phyloP scores from a whole-genome alignment of 192 early-diverging fungal genomes.

The Pilobolus umbonatus region DNA sequence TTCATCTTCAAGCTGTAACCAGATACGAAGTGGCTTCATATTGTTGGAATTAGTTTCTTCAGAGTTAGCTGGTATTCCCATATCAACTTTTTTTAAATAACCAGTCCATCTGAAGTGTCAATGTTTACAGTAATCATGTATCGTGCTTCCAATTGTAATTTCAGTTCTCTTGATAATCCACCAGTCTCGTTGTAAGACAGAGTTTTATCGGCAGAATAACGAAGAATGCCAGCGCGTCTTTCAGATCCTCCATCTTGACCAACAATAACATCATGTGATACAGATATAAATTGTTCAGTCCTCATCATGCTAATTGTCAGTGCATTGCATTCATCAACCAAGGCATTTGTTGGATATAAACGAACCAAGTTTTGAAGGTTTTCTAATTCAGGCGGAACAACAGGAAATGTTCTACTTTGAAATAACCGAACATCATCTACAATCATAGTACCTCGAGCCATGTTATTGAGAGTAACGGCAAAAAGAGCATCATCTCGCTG shows the following conservation, averaged over 20 bases:
- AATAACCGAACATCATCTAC: background rate
- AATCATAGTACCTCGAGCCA: background rate
- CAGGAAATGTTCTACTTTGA: conserved; percentile 1
- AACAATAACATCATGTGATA: too few relatives aligned
- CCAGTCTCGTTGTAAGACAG: too few relatives aligned
- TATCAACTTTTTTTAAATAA: background rate
- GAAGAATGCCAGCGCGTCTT: too few relatives aligned
- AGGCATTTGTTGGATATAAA: too few relatives aligned
- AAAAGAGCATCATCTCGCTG: conserved; percentile 3
- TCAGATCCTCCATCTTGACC: too few relatives aligned
- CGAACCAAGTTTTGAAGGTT: too few relatives aligned
- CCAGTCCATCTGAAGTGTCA: background rate
- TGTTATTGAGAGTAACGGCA: conserved; percentile 1
- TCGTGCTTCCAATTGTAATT: background rate
- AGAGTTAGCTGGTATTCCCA: background rate
- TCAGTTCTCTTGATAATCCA: too few relatives aligned
- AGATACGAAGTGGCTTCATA: background rate
- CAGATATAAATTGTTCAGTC: too few relatives aligned
- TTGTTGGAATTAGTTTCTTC: background rate
- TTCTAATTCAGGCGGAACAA: background rate
- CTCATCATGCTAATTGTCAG: too few relatives aligned
- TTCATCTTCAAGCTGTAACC: background rate
- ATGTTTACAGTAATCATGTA: background rate
- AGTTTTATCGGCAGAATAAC: too few relatives aligned
- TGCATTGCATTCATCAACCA: too few relatives aligned